Conservation (phyloP, 202 grass and related monocot genomes). For the Carex sylvatica region DNA sequence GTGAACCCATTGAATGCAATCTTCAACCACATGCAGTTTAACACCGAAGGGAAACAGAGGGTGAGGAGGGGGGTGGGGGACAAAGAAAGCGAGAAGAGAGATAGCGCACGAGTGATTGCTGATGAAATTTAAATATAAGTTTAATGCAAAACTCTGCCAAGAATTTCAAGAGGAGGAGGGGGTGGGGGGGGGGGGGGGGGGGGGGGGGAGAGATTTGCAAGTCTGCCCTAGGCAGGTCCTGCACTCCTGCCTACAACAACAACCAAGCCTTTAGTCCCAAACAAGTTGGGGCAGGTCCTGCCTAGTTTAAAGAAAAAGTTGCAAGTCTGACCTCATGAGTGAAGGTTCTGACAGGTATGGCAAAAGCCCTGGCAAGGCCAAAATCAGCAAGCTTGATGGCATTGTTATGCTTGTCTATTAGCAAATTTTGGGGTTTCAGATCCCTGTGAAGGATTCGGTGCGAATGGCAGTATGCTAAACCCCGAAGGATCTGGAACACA, state of each 20-base stretch:
- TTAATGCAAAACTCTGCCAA: no score
- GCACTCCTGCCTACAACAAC: no score
- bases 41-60: background rate
- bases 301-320: background rate
- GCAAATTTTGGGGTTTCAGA: constrained; percentile 90
- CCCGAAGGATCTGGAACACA: constrained; percentile 84
- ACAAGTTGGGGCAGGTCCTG: no score
- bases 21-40: background rate
- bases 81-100: no score
- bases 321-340: constrained; percentile 59
- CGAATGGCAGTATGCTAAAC: constrained; percentile 84
- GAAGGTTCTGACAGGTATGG: constrained; percentile 76
- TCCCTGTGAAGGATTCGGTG: constrained; percentile 87
- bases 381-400: constrained; percentile 84
- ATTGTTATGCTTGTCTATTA: constrained; percentile 64
- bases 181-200: background rate
- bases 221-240: constrained; percentile 30
- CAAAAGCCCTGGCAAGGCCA: constrained; percentile 75
- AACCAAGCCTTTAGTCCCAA: no score
- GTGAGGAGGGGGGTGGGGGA: no score
- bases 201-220: background rate
- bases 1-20: background rate
- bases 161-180: no score
- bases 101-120: no score
- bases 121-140: no score